Evolutionary conservation across 2,329 filamentous ascomycete species (phyloP), one percentile per base, ranked within the genome.

Genomic region (Xylaria sp.): DNA sequence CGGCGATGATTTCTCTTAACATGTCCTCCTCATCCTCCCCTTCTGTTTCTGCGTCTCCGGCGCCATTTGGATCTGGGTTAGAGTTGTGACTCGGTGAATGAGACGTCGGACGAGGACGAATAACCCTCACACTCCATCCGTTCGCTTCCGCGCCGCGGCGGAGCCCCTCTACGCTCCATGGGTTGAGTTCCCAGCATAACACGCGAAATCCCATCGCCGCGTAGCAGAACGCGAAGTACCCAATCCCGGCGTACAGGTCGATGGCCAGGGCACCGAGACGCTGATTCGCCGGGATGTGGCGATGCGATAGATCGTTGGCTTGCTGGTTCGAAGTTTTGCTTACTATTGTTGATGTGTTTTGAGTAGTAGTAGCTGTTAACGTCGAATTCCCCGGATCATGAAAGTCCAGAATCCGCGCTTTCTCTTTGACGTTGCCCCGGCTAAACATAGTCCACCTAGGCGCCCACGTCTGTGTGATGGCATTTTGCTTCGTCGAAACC

Each of bases 361-460:
- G n/a, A n/a, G n/a, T n/a, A n/a, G n/a, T n/a, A n/a, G n/a, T n/a
- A n/a, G n/a, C n/a, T n/a, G n/a, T n/a, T n/a, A n/a, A n/a, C n/a
- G n/a, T n/a, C n/a, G n/a, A n/a, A n/a, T n/a, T n/a, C n/a, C n/a
- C n/a, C n/a, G 61, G 1, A n/a, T 81, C 84, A 73, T 84, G 84
- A 73, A 90, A 90, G 0, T 76, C 78, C 4, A 97, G 80, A 1
- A 98, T 81, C 13, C 95, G 85, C 0, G 92, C 90, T 79, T 98
- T 98, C 81, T 98, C 95, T 60, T 90, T 92, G 68, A 98, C 85
- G 80, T 98, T 98, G 3, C 95, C 94, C 1, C 94, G 88, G 71
- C 91, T 94, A 79, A 98, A 98, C 94, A 98, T 98, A 31, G 94
- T 97, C 85, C 94, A 94, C 0, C 90, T 82, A 15, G 95, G 95